Percentiles rank a stretch among this genome's conserved stretches.
Evolutionary conservation across 345 rosid species (phyloP).

Genomic region (Heritiera littoralis): DNA sequence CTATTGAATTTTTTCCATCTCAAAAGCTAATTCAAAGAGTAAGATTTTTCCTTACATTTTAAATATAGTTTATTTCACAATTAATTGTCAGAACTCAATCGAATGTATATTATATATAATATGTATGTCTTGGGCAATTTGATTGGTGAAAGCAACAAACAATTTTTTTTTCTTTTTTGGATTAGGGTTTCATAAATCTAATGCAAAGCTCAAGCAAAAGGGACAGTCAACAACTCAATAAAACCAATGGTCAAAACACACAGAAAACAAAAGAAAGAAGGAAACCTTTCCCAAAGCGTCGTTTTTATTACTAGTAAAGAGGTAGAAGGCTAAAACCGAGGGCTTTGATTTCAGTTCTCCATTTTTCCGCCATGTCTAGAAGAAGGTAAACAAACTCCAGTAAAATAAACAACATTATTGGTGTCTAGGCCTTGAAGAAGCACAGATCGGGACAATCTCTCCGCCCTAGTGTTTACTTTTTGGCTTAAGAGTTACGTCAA

Average conservation of each 20-base stretch:
- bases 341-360: constrained; percentile 17
- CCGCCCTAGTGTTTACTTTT: constrained; percentile 14
- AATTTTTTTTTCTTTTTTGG: neutral
- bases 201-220: neutral
- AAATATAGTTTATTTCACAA: too few species aligned
- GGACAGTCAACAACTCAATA: constrained; percentile 10
- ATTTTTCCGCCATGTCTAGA: neutral
- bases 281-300: constrained; percentile 15
- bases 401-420: constrained; percentile 6
- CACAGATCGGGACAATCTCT: neutral
- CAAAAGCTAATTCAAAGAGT: too few species aligned
- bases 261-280: neutral
- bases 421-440: neutral
- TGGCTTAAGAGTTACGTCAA: constrained; percentile 30
- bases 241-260: constrained; percentile 5
- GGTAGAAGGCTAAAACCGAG: neutral
- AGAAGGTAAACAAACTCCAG: neutral
- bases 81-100: too few species aligned
- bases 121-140: neutral
- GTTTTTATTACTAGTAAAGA: neutral
- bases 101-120: too few species aligned
- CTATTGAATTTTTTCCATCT: too few species aligned
- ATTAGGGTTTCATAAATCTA: neutral
- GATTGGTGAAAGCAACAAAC: neutral
- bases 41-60: too few species aligned